phyloP scores from a whole-genome alignment of 1,139 yeast genomes.

The Lodderomyces pseudojiufengensis region DNA sequence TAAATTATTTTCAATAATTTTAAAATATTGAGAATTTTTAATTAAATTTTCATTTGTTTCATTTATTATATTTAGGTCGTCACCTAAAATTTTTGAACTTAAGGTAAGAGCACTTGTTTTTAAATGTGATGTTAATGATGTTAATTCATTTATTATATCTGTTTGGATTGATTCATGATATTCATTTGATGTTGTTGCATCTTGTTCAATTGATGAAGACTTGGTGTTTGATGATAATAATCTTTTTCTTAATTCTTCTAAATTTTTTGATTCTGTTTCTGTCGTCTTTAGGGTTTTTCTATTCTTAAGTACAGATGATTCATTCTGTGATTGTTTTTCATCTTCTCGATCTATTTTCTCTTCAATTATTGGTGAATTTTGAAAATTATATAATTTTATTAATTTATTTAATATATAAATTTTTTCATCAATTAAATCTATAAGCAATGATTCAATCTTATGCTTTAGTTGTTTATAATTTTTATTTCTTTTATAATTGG shows the following conservation, averaged over 20 bases:
- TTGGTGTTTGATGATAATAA: slow-evolving; percentile 26
- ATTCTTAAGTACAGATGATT: too few species aligned
- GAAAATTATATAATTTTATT: slow-evolving; percentile 13
- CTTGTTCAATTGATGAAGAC: too few species aligned
- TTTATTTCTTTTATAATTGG: slow-evolving; percentile 12
- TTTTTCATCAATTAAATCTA: slow-evolving; percentile 23
- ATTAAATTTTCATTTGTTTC: slow-evolving; percentile 37
- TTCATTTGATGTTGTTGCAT: slow-evolving; percentile 13
- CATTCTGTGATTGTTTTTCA: too few species aligned
- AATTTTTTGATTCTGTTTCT: slow-evolving; percentile 15
- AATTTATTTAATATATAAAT: slow-evolving; percentile 19
- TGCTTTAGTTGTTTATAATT: slow-evolving; percentile 10
- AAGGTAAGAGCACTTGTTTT: slow-evolving; percentile 36
- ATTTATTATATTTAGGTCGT: slow-evolving; percentile 34
- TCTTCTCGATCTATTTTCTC: too few species aligned
- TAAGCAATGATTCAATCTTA: slow-evolving; percentile 15
- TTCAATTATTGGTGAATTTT: slow-evolving; percentile 7
- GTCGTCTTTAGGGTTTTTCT: too few species aligned
- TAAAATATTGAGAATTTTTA: slow-evolving; percentile 36
- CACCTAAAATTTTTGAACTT: slow-evolving; percentile 31
- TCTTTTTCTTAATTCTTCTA: slow-evolving; percentile 24
- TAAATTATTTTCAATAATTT: slow-evolving; percentile 36
- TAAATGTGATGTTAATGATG: slow-evolving; percentile 34
- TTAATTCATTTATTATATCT: slow-evolving; percentile 36
- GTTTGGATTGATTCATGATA: slow-evolving; percentile 46